Percentiles rank a stretch among this genome's conserved stretches.
phyloP scores from a whole-genome alignment of 208 protist species.

The Entamoeba invadens region DNA sequence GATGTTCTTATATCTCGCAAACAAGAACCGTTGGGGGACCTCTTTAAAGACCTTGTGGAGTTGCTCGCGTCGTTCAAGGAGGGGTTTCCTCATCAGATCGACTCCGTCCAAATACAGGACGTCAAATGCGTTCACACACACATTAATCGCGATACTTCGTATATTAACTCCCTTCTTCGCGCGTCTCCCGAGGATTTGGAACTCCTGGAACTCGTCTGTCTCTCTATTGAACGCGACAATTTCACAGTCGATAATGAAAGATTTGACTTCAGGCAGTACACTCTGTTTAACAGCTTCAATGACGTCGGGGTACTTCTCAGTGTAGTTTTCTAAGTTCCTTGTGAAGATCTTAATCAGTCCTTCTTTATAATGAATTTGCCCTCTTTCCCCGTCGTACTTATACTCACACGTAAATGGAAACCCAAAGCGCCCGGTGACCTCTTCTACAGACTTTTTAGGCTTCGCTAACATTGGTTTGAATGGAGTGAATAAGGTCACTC shows the following conservation, averaged over 20 bases:
- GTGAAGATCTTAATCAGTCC: conserved; percentile 74
- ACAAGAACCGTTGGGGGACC: conserved; percentile 10
- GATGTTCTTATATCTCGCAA: conserved; percentile 44
- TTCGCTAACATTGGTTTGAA: conserved; percentile 95
- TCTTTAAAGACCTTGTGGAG: not conserved
- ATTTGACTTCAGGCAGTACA: conserved; percentile 47
- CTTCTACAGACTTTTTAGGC: conserved; percentile 72
- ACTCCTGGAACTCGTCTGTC: conserved; percentile 46
- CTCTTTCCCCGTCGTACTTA: conserved; percentile 97
- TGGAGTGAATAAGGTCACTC: conserved; percentile 52
- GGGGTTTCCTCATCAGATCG: conserved; percentile 56
- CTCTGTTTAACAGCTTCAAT: conserved; percentile 53
- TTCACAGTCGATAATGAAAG: conserved; percentile 94
- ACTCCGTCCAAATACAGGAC: conserved; percentile 87
- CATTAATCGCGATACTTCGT: conserved; percentile 69
- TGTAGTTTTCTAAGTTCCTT: conserved; percentile 87
- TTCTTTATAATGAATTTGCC: conserved; percentile 65
- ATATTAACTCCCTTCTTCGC: conserved; percentile 66
- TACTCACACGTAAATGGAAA: conserved; percentile 89
- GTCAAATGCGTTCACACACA: conserved; percentile 95
- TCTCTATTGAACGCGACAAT: conserved; percentile 73
- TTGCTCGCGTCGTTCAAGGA: conserved; percentile 27
- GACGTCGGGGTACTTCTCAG: conserved; percentile 88
- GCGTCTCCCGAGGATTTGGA: conserved; percentile 30
- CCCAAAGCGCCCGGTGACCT: conserved; percentile 45